These are phyloP conservation scores for Cryptosporidium ubiquitum DNA, from an alignment of 169 alveolate species.

Conservation along the genomic window DNA sequence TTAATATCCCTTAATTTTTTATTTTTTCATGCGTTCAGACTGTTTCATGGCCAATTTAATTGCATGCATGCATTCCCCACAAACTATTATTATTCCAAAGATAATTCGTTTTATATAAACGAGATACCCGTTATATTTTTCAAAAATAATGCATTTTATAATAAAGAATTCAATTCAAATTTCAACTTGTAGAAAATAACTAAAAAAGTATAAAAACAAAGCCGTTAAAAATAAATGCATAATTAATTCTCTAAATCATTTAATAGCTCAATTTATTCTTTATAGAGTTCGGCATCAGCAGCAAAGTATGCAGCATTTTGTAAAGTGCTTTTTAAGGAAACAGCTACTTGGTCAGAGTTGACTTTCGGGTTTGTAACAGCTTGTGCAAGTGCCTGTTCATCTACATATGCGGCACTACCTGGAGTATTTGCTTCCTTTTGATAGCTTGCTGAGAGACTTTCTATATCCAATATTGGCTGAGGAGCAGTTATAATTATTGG, in stretches of 20 bases:
- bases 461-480: conserved; percentile 70
- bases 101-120: not conserved
- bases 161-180: not conserved
- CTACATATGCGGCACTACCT: conserved; percentile 72
- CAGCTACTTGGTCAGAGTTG: conserved; percentile 65
- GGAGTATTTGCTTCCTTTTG: conserved; percentile 72
- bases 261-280: conserved; percentile 1
- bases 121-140: not conserved
- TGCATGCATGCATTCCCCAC: conserved; percentile 54
- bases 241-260: conserved; percentile 5
- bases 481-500: conserved; percentile 72
- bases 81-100: not conserved
- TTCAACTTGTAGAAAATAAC: not conserved
- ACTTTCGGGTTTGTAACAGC: conserved; percentile 70
- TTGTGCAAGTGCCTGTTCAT: conserved; percentile 69
- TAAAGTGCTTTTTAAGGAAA: conserved; percentile 42
- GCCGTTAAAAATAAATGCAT: not conserved
- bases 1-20: not conserved
- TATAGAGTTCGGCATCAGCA: conserved; percentile 67
- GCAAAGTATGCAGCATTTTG: conserved; percentile 71
- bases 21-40: not conserved
- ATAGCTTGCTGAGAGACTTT: conserved; percentile 63
- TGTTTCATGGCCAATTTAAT: not conserved
- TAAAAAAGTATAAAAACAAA: not conserved
- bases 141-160: not conserved